Conservation (phyloP, 805 yeast species). For the Suhomyces faveliae region DNA sequence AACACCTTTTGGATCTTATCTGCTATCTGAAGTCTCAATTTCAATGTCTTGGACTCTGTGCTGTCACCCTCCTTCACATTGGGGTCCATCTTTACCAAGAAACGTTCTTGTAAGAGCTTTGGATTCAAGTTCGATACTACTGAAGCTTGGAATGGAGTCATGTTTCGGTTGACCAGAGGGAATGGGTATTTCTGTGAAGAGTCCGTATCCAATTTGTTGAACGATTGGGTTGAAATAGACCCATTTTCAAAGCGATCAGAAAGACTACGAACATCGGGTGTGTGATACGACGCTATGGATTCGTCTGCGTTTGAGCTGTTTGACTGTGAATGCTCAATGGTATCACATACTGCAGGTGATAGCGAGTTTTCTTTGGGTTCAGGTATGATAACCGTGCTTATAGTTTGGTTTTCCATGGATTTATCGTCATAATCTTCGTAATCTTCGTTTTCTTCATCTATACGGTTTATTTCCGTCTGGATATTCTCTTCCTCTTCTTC, state of each 20-base stretch:
- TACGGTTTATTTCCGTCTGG: not conserved
- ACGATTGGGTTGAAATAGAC: not conserved
- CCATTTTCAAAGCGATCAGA: not conserved
- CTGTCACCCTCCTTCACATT: slow-evolving; percentile 9
- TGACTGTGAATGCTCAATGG: not conserved
- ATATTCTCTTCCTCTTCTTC: not conserved
- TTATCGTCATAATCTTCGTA: not conserved
- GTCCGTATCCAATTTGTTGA: not conserved
- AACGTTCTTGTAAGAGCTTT: slow-evolving; percentile 12
- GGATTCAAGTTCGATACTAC: slow-evolving; percentile 29
- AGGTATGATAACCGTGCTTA: not conserved
- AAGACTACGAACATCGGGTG: not conserved
- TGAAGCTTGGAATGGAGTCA: slow-evolving; percentile 27
- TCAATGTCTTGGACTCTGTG: slow-evolving; percentile 7
- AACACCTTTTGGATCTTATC: slow-evolving; percentile 35
- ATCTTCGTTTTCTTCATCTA: not conserved
- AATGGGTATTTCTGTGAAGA: not conserved
- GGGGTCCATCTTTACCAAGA: slow-evolving; percentile 13
- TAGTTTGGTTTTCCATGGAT: not conserved
- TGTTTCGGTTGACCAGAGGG: not conserved
- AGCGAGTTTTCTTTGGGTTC: slow-evolving; percentile 1
- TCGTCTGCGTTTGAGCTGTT: not conserved
- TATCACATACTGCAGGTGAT: not conserved
- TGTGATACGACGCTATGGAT: not conserved
- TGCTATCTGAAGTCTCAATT: slow-evolving; percentile 30